phyloP scores from a whole-genome alignment of 2,329 filamentous ascomycete genomes.

The Aspergillus fijiensis region DNA sequence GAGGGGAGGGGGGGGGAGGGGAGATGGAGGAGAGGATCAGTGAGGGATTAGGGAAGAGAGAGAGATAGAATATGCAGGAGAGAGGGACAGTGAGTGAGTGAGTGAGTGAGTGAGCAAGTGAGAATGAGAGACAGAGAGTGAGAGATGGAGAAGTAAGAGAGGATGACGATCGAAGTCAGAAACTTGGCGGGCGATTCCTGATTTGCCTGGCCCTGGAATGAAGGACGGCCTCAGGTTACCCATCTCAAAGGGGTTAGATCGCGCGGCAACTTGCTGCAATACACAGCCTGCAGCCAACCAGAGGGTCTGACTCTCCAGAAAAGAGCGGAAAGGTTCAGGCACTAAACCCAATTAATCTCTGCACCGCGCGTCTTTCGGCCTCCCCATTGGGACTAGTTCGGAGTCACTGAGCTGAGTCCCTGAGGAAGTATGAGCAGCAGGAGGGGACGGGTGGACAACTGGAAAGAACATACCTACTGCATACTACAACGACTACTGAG shows the following conservation, averaged over 20 bases:
- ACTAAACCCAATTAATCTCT: conserved; percentile 1
- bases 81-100: neutral
- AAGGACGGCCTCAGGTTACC: neutral
- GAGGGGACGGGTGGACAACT: too few species aligned
- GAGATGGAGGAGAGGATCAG: neutral
- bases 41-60: neutral
- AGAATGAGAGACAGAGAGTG: too few species aligned
- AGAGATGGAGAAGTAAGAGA: neutral
- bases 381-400: neutral
- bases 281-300: too few species aligned
- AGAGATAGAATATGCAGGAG: too few species aligned
- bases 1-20: neutral
- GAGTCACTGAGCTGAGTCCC: neutral
- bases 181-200: conserved; percentile 5
- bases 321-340: neutral
- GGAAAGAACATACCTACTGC: too few species aligned
- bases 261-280: too few species aligned
- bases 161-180: conserved; percentile 3
- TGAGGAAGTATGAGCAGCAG: too few species aligned
- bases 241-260: too few species aligned
- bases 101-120: neutral
- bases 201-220: neutral
- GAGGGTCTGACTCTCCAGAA: too few species aligned
- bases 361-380: neutral
- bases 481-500: too few species aligned